Percentiles rank a stretch among this genome's conserved stretches.
Conservation (phyloP, 2,329 filamentous ascomycete species). For the Colletotrichum shisoi region DNA sequence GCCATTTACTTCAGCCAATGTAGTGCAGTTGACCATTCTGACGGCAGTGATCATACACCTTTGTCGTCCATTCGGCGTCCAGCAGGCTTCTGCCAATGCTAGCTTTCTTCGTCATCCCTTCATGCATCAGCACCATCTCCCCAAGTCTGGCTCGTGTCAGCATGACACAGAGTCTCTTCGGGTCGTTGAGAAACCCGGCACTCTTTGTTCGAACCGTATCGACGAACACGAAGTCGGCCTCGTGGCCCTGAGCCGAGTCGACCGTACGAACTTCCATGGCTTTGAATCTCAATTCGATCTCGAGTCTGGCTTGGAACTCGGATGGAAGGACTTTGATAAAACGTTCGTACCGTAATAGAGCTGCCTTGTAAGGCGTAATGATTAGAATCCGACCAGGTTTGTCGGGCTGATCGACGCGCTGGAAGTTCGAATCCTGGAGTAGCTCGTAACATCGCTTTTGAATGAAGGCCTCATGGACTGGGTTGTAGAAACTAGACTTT, state of each 20-base stretch:
- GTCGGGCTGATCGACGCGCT: conserved; percentile 41
- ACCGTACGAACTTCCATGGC: conserved; percentile 49
- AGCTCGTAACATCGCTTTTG: conserved; percentile 47
- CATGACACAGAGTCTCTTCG: conserved; percentile 56
- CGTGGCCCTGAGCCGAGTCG: conserved; percentile 57
- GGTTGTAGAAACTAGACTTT: conserved; percentile 53
- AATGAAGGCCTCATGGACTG: conserved; percentile 50
- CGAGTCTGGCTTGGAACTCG: conserved; percentile 17
- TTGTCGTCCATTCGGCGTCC: conserved; percentile 30
- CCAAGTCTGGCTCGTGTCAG: conserved; percentile 56
- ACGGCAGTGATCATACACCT: conserved; percentile 29
- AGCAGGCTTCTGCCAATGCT: neutral
- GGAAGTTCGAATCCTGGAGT: conserved; percentile 47
- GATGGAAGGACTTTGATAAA: conserved; percentile 21
- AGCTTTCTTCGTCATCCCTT: conserved; percentile 45
- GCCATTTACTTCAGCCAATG: neutral
- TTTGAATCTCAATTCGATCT: neutral
- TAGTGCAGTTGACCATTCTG: conserved; percentile 14
- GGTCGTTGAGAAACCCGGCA: conserved; percentile 54
- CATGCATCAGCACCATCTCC: conserved; percentile 57
- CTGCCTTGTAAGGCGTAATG: conserved; percentile 54
- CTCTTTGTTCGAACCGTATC: conserved; percentile 55
- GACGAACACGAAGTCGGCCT: conserved; percentile 58
- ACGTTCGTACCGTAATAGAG: conserved; percentile 48
- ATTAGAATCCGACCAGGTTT: conserved; percentile 53